These are phyloP conservation scores for Neostapfia colusana DNA, from an alignment of 176 grass and related monocot species.

Conservation along the genomic window DNA sequence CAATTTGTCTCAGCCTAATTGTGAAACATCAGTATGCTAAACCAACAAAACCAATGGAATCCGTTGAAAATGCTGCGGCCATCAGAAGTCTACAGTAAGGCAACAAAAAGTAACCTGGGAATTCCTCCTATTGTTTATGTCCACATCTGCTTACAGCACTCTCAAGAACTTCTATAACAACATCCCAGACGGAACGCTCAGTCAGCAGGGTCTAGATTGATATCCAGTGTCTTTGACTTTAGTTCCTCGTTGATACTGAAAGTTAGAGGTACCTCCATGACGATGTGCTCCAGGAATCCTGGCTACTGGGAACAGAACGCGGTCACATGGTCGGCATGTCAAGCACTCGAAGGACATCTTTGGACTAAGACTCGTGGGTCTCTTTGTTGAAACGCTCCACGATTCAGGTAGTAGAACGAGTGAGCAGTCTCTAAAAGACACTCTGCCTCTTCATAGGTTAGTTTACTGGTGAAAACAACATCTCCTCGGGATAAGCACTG, in stretches of 20 bases:
- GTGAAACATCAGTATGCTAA: neutral
- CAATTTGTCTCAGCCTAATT: neutral
- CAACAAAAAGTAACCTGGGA: neutral
- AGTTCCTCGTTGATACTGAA: neutral
- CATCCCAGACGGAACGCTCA: neutral
- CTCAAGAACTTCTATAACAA: neutral
- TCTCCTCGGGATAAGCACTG: slow-evolving; percentile 75
- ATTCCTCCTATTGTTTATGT: neutral
- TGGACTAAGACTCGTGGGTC: slow-evolving; percentile 78
- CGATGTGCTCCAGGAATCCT: neutral
- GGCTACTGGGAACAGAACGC: neutral
- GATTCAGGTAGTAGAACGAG: slow-evolving; percentile 90
- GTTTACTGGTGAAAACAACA: slow-evolving; percentile 89
- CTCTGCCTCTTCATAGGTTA: slow-evolving; percentile 74
- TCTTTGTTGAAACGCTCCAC: slow-evolving; percentile 91
- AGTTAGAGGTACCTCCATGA: neutral
- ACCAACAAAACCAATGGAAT: neutral
- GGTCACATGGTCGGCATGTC: slow-evolving; percentile 82
- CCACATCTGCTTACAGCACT: neutral
- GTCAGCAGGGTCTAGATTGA: neutral
- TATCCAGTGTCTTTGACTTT: neutral
- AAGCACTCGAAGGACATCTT: slow-evolving; percentile 73
- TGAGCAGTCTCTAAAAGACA: slow-evolving; percentile 77
- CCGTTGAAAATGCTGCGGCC: neutral
- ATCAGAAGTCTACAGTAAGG: neutral